These are phyloP conservation scores for Leccinum subgranulosum DNA, from an alignment of 768 basidiomycete species.

Conservation along the genomic window DNA sequence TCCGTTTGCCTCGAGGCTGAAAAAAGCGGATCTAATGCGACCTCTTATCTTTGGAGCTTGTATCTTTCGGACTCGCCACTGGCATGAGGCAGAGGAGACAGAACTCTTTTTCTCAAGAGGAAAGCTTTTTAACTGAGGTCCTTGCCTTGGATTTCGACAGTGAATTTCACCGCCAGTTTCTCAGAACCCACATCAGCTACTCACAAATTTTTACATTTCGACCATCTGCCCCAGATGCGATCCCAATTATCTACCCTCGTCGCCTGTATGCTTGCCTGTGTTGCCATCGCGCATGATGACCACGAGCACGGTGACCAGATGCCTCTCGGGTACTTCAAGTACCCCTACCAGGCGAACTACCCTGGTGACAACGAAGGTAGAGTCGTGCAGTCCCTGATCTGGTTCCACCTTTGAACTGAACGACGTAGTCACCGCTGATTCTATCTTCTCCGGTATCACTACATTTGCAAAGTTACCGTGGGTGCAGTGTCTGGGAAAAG, in stretches of 20 bases:
- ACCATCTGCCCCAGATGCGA: constrained; percentile 18
- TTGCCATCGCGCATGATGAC: constrained; percentile 35
- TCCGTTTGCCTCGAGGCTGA: constrained; percentile 47
- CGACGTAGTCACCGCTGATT: constrained; percentile 63
- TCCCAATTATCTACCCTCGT: constrained; percentile 23
- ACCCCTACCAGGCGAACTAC: constrained; percentile 56
- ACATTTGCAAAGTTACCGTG: constrained; percentile 89
- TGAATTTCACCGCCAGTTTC: neutral
- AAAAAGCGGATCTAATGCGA: constrained; percentile 23
- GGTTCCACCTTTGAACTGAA: neutral
- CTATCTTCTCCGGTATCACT: constrained; percentile 77
- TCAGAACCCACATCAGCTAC: neutral
- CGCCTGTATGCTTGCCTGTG: constrained; percentile 22
- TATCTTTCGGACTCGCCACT: constrained; percentile 10
- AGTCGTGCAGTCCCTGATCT: no score
- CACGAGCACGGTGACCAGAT: constrained; percentile 51
- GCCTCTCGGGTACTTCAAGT: constrained; percentile 65
- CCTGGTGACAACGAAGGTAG: constrained; percentile 59
- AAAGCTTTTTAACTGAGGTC: constrained; percentile 18
- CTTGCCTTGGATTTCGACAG: neutral
- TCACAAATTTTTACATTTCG: neutral
- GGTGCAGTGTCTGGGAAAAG: constrained; percentile 70
- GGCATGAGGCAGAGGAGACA: constrained; percentile 21
- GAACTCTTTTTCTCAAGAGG: constrained; percentile 24
- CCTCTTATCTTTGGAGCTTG: constrained; percentile 15